Base-by-base conservation (phyloP, 371 early-diverging fungal species). In the Mortierella polycephala region DNA sequence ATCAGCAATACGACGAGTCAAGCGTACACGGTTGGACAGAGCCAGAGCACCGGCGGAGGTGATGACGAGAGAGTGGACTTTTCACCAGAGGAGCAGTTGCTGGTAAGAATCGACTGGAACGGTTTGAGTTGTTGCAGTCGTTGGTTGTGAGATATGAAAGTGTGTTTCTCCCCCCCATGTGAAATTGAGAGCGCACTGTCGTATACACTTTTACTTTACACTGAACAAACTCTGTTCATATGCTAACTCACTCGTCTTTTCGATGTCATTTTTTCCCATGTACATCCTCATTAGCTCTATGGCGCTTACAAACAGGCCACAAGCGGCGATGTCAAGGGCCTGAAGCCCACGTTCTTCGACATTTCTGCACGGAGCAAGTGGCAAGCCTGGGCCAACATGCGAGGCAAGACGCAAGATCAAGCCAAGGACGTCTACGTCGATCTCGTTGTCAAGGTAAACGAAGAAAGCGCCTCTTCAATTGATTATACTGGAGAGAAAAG, bases 331-430 rank as follows among this genome's bases (percentile, higher is more conserved):
- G 71, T 72, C 47, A 67, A 64, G 23, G 66, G 67, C 0, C n/a
- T 52, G 5, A 79, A 79, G 53, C 79, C 79, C 9, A 50, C 79
- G 0, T 69, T 79, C 59, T 79, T 69, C 23, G 79, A 79, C 47
- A 79, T 79, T n/a, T 20, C 73, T 14, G 79, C 73, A 10, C 40
- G 79, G 59, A 79, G 73, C 73, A 79, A 72, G 39, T 79, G 79
- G 79, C 79, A 79, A 40, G 73, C 73, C 18, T 79, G 79, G 79
- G 64, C 73, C 12, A 79, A 79, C 66, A 69, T 79, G 73, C 61
- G 62, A 1, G 79, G 79, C 53, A 79, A 72, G 50, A 58, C 69
- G 23, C 42, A 51, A 21, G 62, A 68, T 0, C 65, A 79, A 16
- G 79, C 79, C 11, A 47, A 45, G 46, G 69, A 57, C 12, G 50